phyloP scores from a whole-genome alignment of 108 stramenopile genomes.

The Cylindrotheca closterium region DNA sequence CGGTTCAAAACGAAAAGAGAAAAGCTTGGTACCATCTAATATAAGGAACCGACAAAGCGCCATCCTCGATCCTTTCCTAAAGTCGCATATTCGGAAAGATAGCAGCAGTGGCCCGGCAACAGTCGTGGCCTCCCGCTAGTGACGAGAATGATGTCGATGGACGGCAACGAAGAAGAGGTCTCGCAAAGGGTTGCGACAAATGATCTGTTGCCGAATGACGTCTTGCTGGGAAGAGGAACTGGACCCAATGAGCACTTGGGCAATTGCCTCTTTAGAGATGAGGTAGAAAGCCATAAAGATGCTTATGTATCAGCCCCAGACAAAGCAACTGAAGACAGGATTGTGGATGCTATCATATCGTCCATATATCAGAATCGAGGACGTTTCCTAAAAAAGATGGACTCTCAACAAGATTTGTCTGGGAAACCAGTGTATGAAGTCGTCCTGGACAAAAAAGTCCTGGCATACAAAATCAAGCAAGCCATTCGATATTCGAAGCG shows the following conservation, averaged over 20 bases:
- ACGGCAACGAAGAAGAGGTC: not conserved
- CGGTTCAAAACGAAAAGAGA: not conserved
- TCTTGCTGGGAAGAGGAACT: conserved; percentile 17
- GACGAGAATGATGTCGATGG: not conserved
- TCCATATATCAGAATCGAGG: conserved; percentile 12
- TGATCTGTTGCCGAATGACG: not conserved
- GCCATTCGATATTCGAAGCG: conserved; percentile 12
- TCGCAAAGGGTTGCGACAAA: not conserved
- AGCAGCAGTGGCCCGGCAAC: not conserved
- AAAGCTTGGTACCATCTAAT: not conserved
- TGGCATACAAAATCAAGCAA: conserved; percentile 22
- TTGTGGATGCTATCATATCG: conserved; percentile 1
- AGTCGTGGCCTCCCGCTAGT: not conserved
- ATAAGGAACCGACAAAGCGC: no score
- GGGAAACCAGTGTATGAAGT: conserved; percentile 9
- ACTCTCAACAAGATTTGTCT: not conserved
- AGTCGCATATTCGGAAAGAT: no score
- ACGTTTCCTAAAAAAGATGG: conserved; percentile 17
- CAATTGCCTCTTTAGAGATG: conserved; percentile 6
- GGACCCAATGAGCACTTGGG: conserved; percentile 13
- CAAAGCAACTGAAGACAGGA: conserved; percentile 9
- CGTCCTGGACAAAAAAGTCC: conserved; percentile 8
- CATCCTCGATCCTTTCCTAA: no score
- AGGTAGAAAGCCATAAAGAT: not conserved
- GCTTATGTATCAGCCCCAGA: conserved; percentile 10